phyloP scores from a whole-genome alignment of 306 rosid species.

The Dalbergia cochinchinensis region DNA sequence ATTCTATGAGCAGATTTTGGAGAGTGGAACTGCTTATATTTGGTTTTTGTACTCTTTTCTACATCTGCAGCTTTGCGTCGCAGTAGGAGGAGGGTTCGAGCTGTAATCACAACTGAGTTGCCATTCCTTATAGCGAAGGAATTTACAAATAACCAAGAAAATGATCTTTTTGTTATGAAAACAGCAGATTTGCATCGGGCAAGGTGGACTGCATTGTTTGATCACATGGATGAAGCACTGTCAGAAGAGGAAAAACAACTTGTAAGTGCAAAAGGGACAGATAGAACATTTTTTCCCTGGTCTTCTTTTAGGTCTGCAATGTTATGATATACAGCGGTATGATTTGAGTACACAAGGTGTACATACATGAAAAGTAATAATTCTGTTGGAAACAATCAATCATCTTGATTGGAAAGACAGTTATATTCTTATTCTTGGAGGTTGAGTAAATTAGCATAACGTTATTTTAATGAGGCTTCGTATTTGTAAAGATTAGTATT shows the following conservation, averaged over 20 bases:
- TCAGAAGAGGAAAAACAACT: slow-evolving; percentile 94
- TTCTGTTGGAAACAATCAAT: slow-evolving; percentile 8
- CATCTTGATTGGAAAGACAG: slow-evolving; percentile 5
- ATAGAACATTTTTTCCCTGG: neutral
- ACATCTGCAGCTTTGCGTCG: slow-evolving; percentile 76
- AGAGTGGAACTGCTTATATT: slow-evolving; percentile 27
- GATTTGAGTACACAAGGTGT: slow-evolving; percentile 7
- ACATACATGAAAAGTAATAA: slow-evolving; percentile 10
- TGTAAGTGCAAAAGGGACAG: slow-evolving; percentile 56
- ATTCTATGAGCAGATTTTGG: slow-evolving; percentile 21
- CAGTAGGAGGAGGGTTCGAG: slow-evolving; percentile 83
- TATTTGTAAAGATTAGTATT: slow-evolving; percentile 22
- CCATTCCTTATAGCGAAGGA: slow-evolving; percentile 85
- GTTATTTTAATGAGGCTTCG: neutral
- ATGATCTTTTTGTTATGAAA: slow-evolving; percentile 46
- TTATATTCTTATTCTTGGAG: neutral
- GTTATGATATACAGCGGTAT: neutral
- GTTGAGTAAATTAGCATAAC: neutral
- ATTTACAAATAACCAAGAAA: slow-evolving; percentile 65
- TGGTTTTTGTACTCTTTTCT: slow-evolving; percentile 39
- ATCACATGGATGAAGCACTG: slow-evolving; percentile 89
- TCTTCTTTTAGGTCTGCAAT: slow-evolving; percentile 17
- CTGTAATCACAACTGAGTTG: slow-evolving; percentile 81
- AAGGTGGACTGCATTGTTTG: slow-evolving; percentile 82
- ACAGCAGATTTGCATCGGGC: slow-evolving; percentile 79